These are phyloP conservation scores for Dactylellina drechsleri DNA, from an alignment of 2,329 filamentous ascomycete genomes.

Conservation along the genomic window DNA sequence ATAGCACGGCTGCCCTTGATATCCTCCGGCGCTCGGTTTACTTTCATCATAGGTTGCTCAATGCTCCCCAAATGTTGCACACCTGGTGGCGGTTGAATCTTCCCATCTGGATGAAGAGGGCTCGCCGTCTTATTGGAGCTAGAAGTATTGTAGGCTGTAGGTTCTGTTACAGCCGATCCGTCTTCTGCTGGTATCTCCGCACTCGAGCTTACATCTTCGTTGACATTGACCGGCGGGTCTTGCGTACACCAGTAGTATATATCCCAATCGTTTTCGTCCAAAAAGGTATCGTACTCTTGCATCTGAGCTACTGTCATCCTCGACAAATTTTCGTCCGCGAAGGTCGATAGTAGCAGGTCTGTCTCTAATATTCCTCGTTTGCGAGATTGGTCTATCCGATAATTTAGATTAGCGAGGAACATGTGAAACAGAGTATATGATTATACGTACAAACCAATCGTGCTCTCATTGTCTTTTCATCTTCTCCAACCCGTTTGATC, in stretches of 20 bases:
- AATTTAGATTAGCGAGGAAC: not conserved
- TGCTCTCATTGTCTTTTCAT: conserved; percentile 84
- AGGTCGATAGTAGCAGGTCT: conserved; percentile 94
- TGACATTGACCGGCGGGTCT: conserved; percentile 71
- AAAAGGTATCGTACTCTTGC: conserved; percentile 85
- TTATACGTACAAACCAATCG: conserved; percentile 51
- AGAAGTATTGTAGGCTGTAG: conserved; percentile 53
- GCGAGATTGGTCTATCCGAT: conserved; percentile 82
- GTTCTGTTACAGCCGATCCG: conserved; percentile 59
- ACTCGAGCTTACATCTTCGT: conserved; percentile 68
- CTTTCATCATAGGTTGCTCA: conserved; percentile 40
- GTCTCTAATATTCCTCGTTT: conserved; percentile 96
- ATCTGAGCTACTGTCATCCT: conserved; percentile 79
- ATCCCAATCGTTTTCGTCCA: conserved; percentile 99
- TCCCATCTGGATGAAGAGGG: conserved; percentile 57
- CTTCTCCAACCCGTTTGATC: conserved; percentile 83
- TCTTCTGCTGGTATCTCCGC: conserved; percentile 61
- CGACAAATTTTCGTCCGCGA: conserved; percentile 81
- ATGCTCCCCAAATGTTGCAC: conserved; percentile 37
- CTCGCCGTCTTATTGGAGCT: conserved; percentile 60
- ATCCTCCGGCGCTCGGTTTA: conserved; percentile 65
- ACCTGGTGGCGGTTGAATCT: conserved; percentile 31
- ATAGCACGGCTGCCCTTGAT: conserved; percentile 68
- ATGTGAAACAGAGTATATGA: not conserved
- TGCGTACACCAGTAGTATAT: conserved; percentile 99